Percentiles rank a stretch among this genome's conserved stretches.
Conservation (phyloP, 2,329 filamentous ascomycete species). For the Fonsecaea nubica region DNA sequence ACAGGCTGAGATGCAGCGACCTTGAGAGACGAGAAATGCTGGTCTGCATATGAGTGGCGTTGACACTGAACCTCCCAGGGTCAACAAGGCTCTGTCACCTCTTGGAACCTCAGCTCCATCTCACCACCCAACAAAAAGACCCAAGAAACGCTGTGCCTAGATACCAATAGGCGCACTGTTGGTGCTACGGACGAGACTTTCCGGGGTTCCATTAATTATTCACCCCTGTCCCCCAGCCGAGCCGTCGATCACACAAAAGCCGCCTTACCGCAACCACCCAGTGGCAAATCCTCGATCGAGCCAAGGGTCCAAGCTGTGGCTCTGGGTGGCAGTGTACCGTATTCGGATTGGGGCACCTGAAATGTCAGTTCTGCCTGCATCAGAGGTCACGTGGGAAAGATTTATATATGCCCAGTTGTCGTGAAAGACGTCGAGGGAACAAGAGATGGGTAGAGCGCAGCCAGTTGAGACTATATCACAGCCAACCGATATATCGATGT, state of each 20-base stretch:
- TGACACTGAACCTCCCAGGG: background rate
- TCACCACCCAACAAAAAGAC: constrained; percentile 1
- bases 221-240: background rate
- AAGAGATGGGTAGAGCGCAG: background rate
- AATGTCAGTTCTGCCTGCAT: background rate
- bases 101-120: too few relatives aligned
- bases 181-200: background rate
- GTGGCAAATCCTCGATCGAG: background rate
- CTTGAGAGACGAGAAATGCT: background rate
- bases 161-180: background rate
- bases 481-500: background rate
- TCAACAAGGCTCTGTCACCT: background rate
- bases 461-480: background rate
- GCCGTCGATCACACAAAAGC: background rate
- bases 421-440: background rate
- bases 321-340: constrained; percentile 1
- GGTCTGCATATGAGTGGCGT: background rate
- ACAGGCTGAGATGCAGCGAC: background rate
- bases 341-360: background rate
- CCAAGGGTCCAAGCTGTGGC: background rate
- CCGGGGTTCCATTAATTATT: background rate
- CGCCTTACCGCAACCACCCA: constrained; percentile 6
- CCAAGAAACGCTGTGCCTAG: constrained; percentile 17
- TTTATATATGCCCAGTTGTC: background rate
- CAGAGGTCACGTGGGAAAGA: background rate